These are phyloP conservation scores for Discostella stelligera DNA, from an alignment of 352 stramenopile species.

Conservation along the genomic window DNA sequence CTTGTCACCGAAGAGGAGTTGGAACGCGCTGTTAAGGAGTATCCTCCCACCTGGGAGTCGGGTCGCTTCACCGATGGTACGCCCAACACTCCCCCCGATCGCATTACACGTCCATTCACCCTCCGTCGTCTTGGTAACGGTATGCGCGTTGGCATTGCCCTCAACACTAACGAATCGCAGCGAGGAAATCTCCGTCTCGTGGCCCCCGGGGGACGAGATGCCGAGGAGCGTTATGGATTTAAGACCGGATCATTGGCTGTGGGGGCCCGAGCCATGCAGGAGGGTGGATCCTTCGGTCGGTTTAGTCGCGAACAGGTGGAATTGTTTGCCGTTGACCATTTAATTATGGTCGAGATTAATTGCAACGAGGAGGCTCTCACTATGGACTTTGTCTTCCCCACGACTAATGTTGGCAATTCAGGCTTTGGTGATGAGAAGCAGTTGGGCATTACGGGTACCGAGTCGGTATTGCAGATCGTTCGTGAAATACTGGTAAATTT, in stretches of 20 bases:
- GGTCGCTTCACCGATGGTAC: slow-evolving; percentile 80
- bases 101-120: slow-evolving; percentile 80
- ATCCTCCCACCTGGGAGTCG: slow-evolving; percentile 69
- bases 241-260: slow-evolving; percentile 81
- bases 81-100: slow-evolving; percentile 75
- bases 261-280: slow-evolving; percentile 87
- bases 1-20: slow-evolving; percentile 74
- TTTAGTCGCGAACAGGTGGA: slow-evolving; percentile 88
- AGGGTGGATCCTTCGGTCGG: slow-evolving; percentile 84
- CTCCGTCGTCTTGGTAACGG: slow-evolving; percentile 81
- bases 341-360: slow-evolving; percentile 88
- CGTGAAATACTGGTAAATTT: slow-evolving; percentile 86
- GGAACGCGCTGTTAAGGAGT: slow-evolving; percentile 52
- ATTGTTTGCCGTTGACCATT: slow-evolving; percentile 87
- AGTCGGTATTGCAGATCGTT: slow-evolving; percentile 84
- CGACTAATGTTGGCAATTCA: slow-evolving; percentile 83
- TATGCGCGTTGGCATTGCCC: slow-evolving; percentile 74
- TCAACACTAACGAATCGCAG: slow-evolving; percentile 80
- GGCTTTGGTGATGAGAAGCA: slow-evolving; percentile 77
- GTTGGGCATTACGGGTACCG: slow-evolving; percentile 83
- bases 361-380: slow-evolving; percentile 86
- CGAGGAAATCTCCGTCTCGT: slow-evolving; percentile 82
- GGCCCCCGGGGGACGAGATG: slow-evolving; percentile 82
- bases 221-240: slow-evolving; percentile 78
- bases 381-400: slow-evolving; percentile 87